Evolutionary conservation across 2,329 filamentous ascomycete species (phyloP).

Genomic region (Aureobasidium sp.): DNA sequence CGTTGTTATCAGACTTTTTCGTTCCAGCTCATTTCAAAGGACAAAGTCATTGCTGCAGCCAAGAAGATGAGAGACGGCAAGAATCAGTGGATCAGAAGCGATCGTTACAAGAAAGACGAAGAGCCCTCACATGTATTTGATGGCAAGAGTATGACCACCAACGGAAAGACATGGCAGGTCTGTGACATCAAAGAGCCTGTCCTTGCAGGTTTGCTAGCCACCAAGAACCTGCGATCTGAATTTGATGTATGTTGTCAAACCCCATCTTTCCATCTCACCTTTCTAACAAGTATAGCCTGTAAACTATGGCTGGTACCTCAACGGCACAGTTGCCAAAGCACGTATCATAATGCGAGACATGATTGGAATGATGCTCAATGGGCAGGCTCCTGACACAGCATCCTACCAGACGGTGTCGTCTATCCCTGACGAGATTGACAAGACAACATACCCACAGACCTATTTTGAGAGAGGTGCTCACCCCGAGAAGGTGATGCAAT

Average conservation of each 20-base stretch:
- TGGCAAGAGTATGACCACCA: conserved; percentile 61
- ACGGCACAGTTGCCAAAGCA: conserved; percentile 72
- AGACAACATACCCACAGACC: background rate
- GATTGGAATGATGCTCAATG: conserved; percentile 43
- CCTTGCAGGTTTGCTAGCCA: conserved; percentile 56
- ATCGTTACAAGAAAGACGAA: conserved; percentile 12
- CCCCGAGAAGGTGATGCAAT: conserved; percentile 5
- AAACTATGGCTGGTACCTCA: conserved; percentile 73
- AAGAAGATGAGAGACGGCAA: conserved; percentile 11
- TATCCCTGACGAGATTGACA: conserved; percentile 5
- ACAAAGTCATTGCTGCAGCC: conserved; percentile 3
- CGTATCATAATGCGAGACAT: conserved; percentile 86
- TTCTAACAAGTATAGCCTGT: conserved; percentile 18
- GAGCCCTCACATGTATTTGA: conserved; percentile 67
- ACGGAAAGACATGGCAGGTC: conserved; percentile 89
- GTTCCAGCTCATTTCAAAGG: conserved; percentile 56
- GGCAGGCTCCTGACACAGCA: conserved; percentile 22
- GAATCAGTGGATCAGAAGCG: conserved; percentile 12
- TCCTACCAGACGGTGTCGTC: conserved; percentile 11
- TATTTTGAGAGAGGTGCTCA: conserved; percentile 1
- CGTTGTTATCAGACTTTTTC: conserved; percentile 82
- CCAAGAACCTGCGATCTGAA: conserved; percentile 41
- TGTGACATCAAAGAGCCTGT: conserved; percentile 84
- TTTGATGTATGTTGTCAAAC: conserved; percentile 49
- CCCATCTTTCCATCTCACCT: conserved; percentile 35